A percentile compares a stretch with the other conserved stretches of the same genome.
These are phyloP conservation scores for Cutaneotrichosporon curvatum DNA, from an alignment of 1,284 basidiomycete species.

Conservation along the genomic window DNA sequence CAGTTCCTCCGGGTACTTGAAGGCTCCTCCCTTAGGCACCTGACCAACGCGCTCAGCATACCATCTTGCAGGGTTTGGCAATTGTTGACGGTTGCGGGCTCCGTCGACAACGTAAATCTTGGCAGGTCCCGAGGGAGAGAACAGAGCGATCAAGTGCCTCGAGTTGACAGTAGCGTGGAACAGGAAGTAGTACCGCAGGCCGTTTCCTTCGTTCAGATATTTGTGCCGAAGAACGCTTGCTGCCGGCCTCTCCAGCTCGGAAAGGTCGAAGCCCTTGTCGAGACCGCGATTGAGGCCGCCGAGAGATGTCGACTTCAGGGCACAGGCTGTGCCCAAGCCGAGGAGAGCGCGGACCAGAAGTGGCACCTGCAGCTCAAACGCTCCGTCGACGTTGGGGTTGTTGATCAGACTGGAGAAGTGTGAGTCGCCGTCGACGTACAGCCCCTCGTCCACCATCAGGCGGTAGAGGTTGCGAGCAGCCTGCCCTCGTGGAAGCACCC, in stretches of 20 bases:
- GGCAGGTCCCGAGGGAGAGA: conserved; percentile 64
- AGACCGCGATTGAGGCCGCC: conserved; percentile 78
- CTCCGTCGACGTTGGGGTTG: conserved; percentile 89
- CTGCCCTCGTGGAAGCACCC: conserved; percentile 73
- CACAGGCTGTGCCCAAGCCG: conserved; percentile 76
- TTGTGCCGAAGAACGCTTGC: conserved; percentile 57
- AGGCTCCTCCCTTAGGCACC: conserved; percentile 46
- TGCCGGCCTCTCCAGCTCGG: conserved; percentile 64
- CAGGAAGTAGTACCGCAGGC: conserved; percentile 77
- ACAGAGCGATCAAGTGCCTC: conserved; percentile 85
- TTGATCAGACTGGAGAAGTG: conserved; percentile 90
- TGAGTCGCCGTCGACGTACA: conserved; percentile 75
- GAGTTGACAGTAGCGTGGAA: conserved; percentile 75
- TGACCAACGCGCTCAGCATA: conserved; percentile 58
- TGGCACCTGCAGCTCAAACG: conserved; percentile 87
- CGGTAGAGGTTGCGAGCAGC: conserved; percentile 75
- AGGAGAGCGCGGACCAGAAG: conserved; percentile 76
- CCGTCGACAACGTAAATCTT: conserved; percentile 87
- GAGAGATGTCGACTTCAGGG: conserved; percentile 56
- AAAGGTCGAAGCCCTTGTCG: conserved; percentile 75
- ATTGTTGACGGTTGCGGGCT: conserved; percentile 71
- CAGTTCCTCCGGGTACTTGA: conserved; percentile 65
- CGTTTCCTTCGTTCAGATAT: conserved; percentile 69
- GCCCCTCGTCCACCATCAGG: conserved; percentile 72
- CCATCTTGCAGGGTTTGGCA: conserved; percentile 66